Evolutionary conservation across 805 yeast species (phyloP), one percentile per base, ranked within the genome.

Genomic region (Yamadazyma sp.): DNA sequence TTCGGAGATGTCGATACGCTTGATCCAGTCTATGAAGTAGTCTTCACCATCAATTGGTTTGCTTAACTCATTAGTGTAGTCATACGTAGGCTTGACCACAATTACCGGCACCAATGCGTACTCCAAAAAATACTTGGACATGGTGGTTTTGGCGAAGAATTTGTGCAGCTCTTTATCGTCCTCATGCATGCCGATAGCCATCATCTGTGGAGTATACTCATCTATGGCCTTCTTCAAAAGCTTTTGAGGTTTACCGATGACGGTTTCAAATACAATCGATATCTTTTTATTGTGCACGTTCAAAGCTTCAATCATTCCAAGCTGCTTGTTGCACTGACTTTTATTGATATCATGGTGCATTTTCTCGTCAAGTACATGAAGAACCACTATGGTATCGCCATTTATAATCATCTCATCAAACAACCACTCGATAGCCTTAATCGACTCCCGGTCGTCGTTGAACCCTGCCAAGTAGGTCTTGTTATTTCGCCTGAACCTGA

Each of bases 81-180:
- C 51, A 44, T 66, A 64, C 18, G 52, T 50, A 1, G 74, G 71
- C 44, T 68, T 68, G 3, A 68, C 72, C 10, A 67, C 53, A 28
- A 68, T 66, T 20, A 67, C 73, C 7, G 74, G 74, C 2, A 68
- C 71, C 41, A 66, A 53, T 1, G 73, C 71, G 47, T 60, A 67
- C 48, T 67, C 67, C 28, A 68, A 50, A 34, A 68, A 67, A 42
- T 64, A 60, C 46, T 65, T 63, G 13, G 70, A 62, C 23, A 65
- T 49, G 5, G 71, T 59, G 2, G 66, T 42, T 37, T 62, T 64
- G 17, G 62, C 47, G 30, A 66, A 52, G 26, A 67, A 51, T 10
- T 57, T 47, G 42, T 51, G 45, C 14, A 40, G 38, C 24, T 41
- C 41, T 32, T 53, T 52, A 10, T 52, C 62, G 15, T 54, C 53